Conservation (phyloP, 2,329 filamentous ascomycete genomes). For the Metarhizium album region DNA sequence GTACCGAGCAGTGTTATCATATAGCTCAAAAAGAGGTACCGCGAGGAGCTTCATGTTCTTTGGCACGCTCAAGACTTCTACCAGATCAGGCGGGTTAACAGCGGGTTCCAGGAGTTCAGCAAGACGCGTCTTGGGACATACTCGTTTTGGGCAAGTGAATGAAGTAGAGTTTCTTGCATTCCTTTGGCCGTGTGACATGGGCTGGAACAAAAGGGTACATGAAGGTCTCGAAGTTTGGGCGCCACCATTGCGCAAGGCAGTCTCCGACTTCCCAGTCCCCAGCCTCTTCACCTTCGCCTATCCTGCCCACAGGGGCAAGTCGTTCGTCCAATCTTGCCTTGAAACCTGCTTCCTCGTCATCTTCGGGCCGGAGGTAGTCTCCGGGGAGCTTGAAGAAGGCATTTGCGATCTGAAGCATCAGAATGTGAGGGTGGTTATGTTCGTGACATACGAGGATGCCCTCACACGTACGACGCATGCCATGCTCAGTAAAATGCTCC, state of each 20-base stretch:
- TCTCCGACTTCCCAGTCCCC: slow-evolving; percentile 87
- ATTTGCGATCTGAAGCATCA: slow-evolving; percentile 99
- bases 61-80: slow-evolving; percentile 89
- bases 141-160: slow-evolving; percentile 89
- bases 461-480: slow-evolving; percentile 96
- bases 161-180: slow-evolving; percentile 98
- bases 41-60: slow-evolving; percentile 99
- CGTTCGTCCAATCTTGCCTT: slow-evolving; percentile 86
- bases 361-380: slow-evolving; percentile 81
- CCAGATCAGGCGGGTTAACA: slow-evolving; percentile 3
- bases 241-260: slow-evolving; percentile 95
- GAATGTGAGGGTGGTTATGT: slow-evolving; percentile 95
- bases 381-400: slow-evolving; percentile 98
- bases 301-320: slow-evolving; percentile 79
- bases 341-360: slow-evolving; percentile 92
- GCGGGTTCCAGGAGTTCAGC: not conserved
- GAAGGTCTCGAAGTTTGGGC: slow-evolving; percentile 98
- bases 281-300: slow-evolving; percentile 77
- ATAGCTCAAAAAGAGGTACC: slow-evolving; percentile 92
- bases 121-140: slow-evolving; percentile 31
- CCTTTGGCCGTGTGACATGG: slow-evolving; percentile 91
- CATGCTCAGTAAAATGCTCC: slow-evolving; percentile 83
- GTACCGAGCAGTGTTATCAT: slow-evolving; percentile 92
- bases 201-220: slow-evolving; percentile 98
- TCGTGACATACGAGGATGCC: slow-evolving; percentile 96